phyloP scores from a whole-genome alignment of 176 grass and related monocot genomes.

The Poa pratensis region DNA sequence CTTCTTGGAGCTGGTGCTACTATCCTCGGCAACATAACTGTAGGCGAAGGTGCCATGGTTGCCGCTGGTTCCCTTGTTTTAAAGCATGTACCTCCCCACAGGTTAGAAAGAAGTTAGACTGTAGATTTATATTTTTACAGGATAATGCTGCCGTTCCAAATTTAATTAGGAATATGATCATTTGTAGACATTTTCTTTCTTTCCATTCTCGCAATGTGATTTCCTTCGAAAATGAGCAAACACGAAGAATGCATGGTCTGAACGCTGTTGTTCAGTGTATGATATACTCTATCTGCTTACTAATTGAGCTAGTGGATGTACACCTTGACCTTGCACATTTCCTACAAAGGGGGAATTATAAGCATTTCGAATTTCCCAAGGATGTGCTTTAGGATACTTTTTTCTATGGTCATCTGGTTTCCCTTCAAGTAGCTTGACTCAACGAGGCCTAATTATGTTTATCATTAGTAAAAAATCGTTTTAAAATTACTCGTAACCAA shows the following conservation, averaged over 20 bases:
- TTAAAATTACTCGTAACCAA: neutral
- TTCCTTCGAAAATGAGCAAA: conserved; percentile 10
- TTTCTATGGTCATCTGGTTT: neutral
- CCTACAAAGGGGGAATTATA: neutral
- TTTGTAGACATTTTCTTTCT: neutral
- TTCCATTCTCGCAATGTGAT: neutral
- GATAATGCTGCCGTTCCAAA: neutral
- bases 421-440: neutral
- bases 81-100: conserved; percentile 95
- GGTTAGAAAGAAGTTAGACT: conserved; percentile 50
- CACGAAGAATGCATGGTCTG: conserved; percentile 6
- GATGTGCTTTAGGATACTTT: neutral
- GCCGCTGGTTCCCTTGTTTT: conserved; percentile 94
- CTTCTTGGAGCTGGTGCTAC: conserved; percentile 96
- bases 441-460: neutral
- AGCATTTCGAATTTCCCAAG: neutral
- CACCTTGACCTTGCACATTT: conserved; percentile 20
- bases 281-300: neutral
- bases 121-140: neutral
- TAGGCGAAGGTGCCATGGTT: conserved; percentile 96
- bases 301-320: neutral
- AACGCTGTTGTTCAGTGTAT: neutral
- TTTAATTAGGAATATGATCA: neutral
- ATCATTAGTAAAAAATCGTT: neutral
- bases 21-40: conserved; percentile 89